Percentiles rank a stretch among this genome's conserved stretches.
Evolutionary conservation across 805 yeast species (phyloP).

Genomic region (Trichomonascus vanleenenianus): DNA sequence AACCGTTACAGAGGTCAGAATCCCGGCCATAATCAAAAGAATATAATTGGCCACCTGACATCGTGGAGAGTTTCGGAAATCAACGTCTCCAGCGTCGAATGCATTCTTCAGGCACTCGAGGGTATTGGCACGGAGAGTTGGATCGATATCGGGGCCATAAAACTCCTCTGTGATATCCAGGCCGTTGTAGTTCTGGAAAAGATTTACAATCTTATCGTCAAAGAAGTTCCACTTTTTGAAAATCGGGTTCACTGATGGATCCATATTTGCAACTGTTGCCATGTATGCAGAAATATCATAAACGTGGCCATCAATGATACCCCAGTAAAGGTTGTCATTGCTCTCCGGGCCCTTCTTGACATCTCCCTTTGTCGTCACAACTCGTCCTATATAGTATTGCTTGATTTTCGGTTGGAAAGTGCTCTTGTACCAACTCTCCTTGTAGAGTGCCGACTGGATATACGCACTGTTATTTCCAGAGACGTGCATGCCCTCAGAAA

Average conservation of each 20-base stretch:
- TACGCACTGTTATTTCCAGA: conserved; percentile 23
- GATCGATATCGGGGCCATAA: conserved; percentile 19
- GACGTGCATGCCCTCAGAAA: conserved; percentile 26
- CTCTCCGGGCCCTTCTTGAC: background rate
- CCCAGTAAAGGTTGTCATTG: conserved; percentile 22
- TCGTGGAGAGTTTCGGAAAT: conserved; percentile 32
- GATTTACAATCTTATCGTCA: conserved; percentile 24
- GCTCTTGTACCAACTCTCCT: conserved; percentile 31
- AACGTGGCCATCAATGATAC: conserved; percentile 28
- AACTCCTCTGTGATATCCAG: conserved; percentile 29
- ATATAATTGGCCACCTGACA: conserved; percentile 35
- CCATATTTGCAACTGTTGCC: conserved; percentile 24
- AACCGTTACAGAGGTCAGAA: conserved; percentile 32
- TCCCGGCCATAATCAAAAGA: conserved; percentile 31
- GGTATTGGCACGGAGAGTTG: conserved; percentile 20
- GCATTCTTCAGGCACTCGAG: conserved; percentile 31
- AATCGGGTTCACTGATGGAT: conserved; percentile 14
- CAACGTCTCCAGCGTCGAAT: conserved; percentile 30
- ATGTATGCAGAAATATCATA: conserved; percentile 34
- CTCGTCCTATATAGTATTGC: conserved; percentile 30
- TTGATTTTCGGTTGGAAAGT: conserved; percentile 29
- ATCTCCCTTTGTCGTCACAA: conserved; percentile 28
- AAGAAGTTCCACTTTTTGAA: conserved; percentile 30
- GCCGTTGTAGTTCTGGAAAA: conserved; percentile 30
- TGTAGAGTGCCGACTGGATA: conserved; percentile 27